Percentiles rank a stretch among this genome's conserved stretches.
Evolutionary conservation across 225 moss, liverwort and hornwort genomes (phyloP).

Genomic region (Marchantia polymorpha): DNA sequence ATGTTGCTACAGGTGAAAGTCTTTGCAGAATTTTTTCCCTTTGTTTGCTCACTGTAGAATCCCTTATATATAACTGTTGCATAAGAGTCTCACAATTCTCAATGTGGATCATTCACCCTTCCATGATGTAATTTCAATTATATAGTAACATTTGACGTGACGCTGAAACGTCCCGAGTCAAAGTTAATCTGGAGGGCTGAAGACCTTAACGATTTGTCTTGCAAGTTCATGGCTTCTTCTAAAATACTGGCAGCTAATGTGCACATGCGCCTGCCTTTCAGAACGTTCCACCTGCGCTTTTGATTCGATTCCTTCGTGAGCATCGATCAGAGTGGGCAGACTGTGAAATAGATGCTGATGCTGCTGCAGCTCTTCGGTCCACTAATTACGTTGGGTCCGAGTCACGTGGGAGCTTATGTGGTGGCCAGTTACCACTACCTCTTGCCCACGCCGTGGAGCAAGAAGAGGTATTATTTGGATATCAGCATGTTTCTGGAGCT

Average conservation of each 20-base stretch:
- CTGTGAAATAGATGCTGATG: conserved; percentile 74
- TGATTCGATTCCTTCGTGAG: conserved; percentile 67
- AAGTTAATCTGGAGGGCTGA: too few species aligned
- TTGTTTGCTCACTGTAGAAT: too few species aligned
- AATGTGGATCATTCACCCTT: too few species aligned
- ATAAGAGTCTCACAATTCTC: too few species aligned
- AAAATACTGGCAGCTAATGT: background rate
- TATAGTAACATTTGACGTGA: too few species aligned
- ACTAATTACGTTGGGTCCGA: conserved; percentile 65
- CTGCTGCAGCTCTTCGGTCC: conserved; percentile 75
- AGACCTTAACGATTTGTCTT: too few species aligned
- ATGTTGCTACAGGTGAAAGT: conserved; percentile 79
- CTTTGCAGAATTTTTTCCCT: too few species aligned
- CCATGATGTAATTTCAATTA: too few species aligned
- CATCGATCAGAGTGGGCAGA: conserved; percentile 83
- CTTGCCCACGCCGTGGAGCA: conserved; percentile 81
- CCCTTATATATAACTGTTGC: too few species aligned
- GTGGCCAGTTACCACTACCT: conserved; percentile 81
- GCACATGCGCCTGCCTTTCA: conserved; percentile 22
- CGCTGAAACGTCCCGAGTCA: too few species aligned
- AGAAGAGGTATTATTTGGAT: conserved; percentile 61
- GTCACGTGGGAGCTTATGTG: conserved; percentile 61
- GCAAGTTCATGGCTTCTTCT: too few species aligned
- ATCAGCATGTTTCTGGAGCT: background rate
- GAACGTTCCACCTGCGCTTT: conserved; percentile 75